Conservation (phyloP, 176 grass and related monocot species). For the Sorghum bicolor region DNA sequence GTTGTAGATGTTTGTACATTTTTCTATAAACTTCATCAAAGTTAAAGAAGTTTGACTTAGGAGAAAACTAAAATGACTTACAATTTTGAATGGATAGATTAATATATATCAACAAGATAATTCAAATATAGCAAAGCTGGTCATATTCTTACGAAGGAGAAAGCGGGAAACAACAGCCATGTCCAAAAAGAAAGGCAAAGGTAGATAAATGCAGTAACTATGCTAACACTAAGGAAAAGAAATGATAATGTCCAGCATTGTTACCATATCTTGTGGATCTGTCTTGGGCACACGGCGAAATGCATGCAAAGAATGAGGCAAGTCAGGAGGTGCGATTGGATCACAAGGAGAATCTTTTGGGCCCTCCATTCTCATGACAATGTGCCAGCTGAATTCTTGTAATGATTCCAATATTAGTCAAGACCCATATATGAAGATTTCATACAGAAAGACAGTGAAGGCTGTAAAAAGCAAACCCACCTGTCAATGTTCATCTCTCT, state of each 20-base stretch:
- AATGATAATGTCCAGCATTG: neutral
- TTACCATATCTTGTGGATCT: slow-evolving; percentile 69
- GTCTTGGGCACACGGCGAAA: slow-evolving; percentile 58
- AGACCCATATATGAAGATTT: slow-evolving; percentile 23
- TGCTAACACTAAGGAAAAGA: neutral
- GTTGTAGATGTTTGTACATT: neutral
- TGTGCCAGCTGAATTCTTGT: slow-evolving; percentile 77
- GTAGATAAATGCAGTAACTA: neutral
- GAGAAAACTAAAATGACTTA: neutral
- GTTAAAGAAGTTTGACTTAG: neutral
- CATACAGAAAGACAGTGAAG: slow-evolving; percentile 3
- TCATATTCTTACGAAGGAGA: slow-evolving; percentile 1
- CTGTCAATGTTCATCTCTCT: slow-evolving; percentile 93
- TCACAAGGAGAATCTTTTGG: slow-evolving; percentile 57
- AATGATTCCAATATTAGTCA: slow-evolving; percentile 22
- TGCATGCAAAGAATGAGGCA: slow-evolving; percentile 76
- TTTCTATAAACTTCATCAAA: neutral
- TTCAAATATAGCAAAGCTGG: neutral
- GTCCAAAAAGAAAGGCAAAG: neutral
- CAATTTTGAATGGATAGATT: neutral
- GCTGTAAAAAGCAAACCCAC: slow-evolving; percentile 39
- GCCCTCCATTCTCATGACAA: slow-evolving; percentile 81
- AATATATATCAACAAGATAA: neutral
- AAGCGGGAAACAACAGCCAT: neutral
- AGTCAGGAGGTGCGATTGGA: slow-evolving; percentile 63